Evolutionary conservation across 345 rosid genomes (phyloP).

Genomic region (Turnera subulata): DNA sequence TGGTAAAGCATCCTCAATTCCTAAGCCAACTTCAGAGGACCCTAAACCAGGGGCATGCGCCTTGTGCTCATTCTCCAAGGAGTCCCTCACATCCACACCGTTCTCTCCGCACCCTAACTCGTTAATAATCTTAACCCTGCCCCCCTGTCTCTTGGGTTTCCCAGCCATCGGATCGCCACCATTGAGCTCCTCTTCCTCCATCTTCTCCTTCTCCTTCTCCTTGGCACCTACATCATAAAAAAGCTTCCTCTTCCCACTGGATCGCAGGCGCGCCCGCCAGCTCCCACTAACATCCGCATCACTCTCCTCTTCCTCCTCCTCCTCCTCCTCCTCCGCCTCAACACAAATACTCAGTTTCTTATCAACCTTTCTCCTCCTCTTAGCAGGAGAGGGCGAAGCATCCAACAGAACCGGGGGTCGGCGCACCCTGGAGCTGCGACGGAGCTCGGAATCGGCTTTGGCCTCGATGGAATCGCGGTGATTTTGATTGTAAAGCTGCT

Average conservation of each 20-base stretch:
- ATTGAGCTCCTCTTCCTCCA: slow-evolving; percentile 19
- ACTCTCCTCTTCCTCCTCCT: slow-evolving; percentile 17
- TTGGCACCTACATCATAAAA: slow-evolving; percentile 28
- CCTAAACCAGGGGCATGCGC: slow-evolving; percentile 13
- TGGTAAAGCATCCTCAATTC: slow-evolving; percentile 24
- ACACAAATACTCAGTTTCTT: slow-evolving; percentile 19
- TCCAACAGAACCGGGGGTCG: slow-evolving; percentile 67
- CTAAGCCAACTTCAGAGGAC: slow-evolving; percentile 15
- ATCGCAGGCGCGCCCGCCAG: slow-evolving; percentile 9
- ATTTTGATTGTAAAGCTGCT: slow-evolving; percentile 61
- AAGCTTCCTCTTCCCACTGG: slow-evolving; percentile 53
- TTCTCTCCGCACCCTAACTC: slow-evolving; percentile 23
- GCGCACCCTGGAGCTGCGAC: slow-evolving; percentile 76
- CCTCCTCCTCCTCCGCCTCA: slow-evolving; percentile 40
- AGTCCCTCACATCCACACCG: slow-evolving; percentile 11
- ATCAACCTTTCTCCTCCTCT: slow-evolving; percentile 42
- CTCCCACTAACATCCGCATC: background rate
- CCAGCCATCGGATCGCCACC: slow-evolving; percentile 14
- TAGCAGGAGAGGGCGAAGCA: slow-evolving; percentile 71
- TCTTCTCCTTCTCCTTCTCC: slow-evolving; percentile 15
- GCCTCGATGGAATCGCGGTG: slow-evolving; percentile 43
- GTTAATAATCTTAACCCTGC: slow-evolving; percentile 21
- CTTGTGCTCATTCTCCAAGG: slow-evolving; percentile 3
- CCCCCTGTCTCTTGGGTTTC: slow-evolving; percentile 23
- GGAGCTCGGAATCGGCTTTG: slow-evolving; percentile 43